A percentile compares a stretch with the other conserved stretches of the same genome.
Conservation (phyloP, 2,329 filamentous ascomycete genomes). For the Aurifilum marmelostoma region DNA sequence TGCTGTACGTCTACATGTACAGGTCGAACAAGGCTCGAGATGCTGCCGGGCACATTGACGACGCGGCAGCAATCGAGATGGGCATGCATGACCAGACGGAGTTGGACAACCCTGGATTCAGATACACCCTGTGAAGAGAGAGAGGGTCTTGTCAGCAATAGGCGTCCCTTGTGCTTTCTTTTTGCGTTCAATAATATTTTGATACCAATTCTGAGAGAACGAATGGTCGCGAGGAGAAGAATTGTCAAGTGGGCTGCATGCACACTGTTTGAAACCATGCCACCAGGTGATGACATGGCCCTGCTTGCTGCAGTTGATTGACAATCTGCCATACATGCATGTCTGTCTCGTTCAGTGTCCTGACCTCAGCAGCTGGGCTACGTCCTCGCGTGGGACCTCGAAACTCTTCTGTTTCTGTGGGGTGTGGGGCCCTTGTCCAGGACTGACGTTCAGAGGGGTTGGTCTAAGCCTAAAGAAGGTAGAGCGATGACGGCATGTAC, state of each 20-base stretch:
- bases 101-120: constrained; percentile 38
- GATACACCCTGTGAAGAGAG: constrained; percentile 32
- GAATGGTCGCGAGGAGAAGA: neutral
- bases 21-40: constrained; percentile 37
- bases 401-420: neutral
- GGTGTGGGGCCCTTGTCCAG: neutral
- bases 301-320: too few species aligned
- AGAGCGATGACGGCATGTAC: constrained; percentile 26
- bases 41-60: constrained; percentile 34
- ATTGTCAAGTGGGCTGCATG: neutral
- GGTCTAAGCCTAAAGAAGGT: constrained; percentile 23
- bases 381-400: neutral
- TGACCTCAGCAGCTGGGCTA: neutral
- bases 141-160: neutral
- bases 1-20: constrained; percentile 38
- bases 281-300: too few species aligned
- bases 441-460: neutral
- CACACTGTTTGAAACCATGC: too few species aligned
- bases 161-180: neutral
- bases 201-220: neutral
- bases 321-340: too few species aligned
- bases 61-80: constrained; percentile 36
- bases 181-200: neutral
- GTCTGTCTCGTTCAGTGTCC: neutral
- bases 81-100: constrained; percentile 40